Evolutionary conservation across 139 green algal genomes (phyloP), one percentile per base, ranked within the genome.

Genomic region (Volvox africanus): DNA sequence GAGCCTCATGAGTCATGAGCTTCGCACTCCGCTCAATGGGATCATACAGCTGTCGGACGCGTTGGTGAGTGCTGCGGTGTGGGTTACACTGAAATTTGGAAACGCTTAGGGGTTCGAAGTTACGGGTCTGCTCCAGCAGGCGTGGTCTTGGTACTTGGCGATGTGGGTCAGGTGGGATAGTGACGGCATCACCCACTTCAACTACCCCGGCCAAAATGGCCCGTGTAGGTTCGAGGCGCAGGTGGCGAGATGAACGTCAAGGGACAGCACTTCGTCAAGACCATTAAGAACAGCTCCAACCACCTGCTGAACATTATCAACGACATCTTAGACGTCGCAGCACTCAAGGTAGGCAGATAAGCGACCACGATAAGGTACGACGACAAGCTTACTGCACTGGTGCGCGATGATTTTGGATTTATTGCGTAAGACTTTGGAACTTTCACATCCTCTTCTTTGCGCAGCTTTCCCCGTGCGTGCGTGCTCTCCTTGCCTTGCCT

Each of bases 11-110:
- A 93, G 71, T 1, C 96, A 98, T 89, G 96, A 98, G 92, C 92
- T 98, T 88, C 95, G 96, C 37, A 98, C 96, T 50, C 96, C 96
- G 30, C 94, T 98, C 55, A 98, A 98, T 92, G 96, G 96, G 65
- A 97, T 98, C 90, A 97, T 98, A 37, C 95, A 95, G 69, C 91
- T 96, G 62, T 87, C 67, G 22, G 94, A 96, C 30, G 91, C 92
- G 6, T 62, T 95, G 61, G 68, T 89, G 93, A 30, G 32, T 85
- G 36, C 22, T 32, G 5, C 5, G 1, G 35, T 55, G 44, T 55
- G 44, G 44, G 44, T 55, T 55, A 55, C 44, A 55, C 44, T 55
- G 44, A 9, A 55, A 55, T 55, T 55, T 55, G 44, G 44, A 9
- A 55, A 55, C 9, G 44, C 44, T 55, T n/a, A n/a, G 62, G 65